These are phyloP conservation scores for Fusarium sp. DNA, from an alignment of 2,329 filamentous ascomycete genomes.

Conservation along the genomic window DNA sequence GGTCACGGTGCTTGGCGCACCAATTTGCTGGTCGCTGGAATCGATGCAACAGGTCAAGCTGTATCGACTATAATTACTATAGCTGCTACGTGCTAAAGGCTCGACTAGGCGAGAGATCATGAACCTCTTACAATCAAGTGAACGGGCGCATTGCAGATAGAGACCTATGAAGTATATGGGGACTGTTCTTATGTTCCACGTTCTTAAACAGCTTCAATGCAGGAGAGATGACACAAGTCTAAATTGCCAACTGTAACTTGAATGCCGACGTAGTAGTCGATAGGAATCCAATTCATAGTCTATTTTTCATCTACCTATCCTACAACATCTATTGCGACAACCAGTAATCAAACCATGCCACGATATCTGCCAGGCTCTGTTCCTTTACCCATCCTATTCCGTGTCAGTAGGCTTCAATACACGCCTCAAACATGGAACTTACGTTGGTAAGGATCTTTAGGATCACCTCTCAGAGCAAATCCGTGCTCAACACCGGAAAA, in stretches of 20 bases:
- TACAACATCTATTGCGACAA: not conserved
- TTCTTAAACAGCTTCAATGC: not conserved
- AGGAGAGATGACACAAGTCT: not conserved
- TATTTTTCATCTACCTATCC: too few species aligned
- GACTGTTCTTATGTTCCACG: not conserved
- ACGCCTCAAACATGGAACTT: not conserved
- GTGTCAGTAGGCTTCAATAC: not conserved
- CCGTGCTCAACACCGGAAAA: conserved; percentile 7
- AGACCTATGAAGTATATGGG: too few species aligned
- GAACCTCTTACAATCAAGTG: not conserved
- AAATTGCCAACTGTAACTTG: not conserved
- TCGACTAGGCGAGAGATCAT: not conserved
- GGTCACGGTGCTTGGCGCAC: not conserved
- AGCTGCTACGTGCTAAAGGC: not conserved
- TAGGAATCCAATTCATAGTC: too few species aligned
- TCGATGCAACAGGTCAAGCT: not conserved
- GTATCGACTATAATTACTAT: not conserved
- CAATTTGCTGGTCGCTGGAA: not conserved
- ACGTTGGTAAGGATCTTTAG: not conserved
- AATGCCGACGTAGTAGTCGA: not conserved
- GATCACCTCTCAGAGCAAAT: not conserved
- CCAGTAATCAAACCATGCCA: conserved; percentile 11
- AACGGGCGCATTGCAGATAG: not conserved
- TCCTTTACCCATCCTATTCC: not conserved
- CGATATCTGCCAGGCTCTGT: not conserved